These are phyloP conservation scores for Mycena sanguinolenta DNA, from an alignment of 768 basidiomycete genomes.

Conservation along the genomic window DNA sequence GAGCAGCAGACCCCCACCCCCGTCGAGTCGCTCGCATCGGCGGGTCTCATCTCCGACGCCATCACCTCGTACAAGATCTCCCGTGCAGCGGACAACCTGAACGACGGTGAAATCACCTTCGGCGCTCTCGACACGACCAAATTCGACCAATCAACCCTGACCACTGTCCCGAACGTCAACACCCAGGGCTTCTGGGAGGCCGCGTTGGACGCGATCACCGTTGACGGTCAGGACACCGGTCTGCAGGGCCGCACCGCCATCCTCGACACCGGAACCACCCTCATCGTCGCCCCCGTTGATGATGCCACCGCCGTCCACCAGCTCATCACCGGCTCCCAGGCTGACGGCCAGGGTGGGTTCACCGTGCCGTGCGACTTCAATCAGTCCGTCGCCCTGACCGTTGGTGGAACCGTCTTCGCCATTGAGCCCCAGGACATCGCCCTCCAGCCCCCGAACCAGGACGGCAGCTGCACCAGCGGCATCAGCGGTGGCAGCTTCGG, in stretches of 20 bases:
- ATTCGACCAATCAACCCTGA: conserved; percentile 71
- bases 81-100: conserved; percentile 74
- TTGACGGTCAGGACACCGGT: conserved; percentile 67
- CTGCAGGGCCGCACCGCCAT: conserved; percentile 79
- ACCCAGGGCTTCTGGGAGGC: conserved; percentile 86
- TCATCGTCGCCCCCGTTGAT: conserved; percentile 59
- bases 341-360: conserved; percentile 62
- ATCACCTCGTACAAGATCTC: conserved; percentile 88
- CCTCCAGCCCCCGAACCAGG: conserved; percentile 64
- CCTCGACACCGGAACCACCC: conserved; percentile 72
- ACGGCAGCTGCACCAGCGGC: conserved; percentile 79
- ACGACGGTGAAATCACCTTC: conserved; percentile 87
- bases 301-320: conserved; percentile 58
- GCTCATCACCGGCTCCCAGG: conserved; percentile 57
- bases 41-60: conserved; percentile 68
- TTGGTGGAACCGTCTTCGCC: conserved; percentile 60
- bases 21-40: conserved; percentile 74
- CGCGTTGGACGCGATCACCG: conserved; percentile 67
- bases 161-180: conserved; percentile 75
- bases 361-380: conserved; percentile 64
- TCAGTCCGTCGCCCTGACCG: conserved; percentile 59
- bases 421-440: conserved; percentile 79
- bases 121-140: conserved; percentile 75
- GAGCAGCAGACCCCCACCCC: conserved; percentile 75
- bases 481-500: conserved; percentile 75